Evolutionary conservation across 2,329 filamentous ascomycete species (phyloP), one percentile per base, ranked within the genome.

Genomic region (Epichloe hybrida): DNA sequence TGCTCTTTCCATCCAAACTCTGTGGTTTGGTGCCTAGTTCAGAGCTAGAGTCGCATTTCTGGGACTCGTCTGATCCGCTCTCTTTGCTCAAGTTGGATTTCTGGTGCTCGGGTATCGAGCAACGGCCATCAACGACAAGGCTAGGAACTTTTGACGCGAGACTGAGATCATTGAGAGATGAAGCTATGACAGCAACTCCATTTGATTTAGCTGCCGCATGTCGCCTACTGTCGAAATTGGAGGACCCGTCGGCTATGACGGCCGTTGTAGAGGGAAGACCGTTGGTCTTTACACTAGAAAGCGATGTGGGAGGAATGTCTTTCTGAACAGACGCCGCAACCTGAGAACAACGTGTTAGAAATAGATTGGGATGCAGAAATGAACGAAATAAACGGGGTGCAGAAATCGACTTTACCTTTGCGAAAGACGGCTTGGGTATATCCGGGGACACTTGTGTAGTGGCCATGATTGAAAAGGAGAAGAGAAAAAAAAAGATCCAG

Each of bases 1-100:
- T 87, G 65, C 90, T 96, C 70, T 96, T 96, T 46, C 87, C 89
- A 64, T 96, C 91, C 40, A 95, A 75, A 63, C 89, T 96, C 37
- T 88, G 85, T 48, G 88, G 87, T 67, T 96, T 96, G 3, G 83
- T 89, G 39, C 74, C 80, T 31, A 82, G 67, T 51, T 84, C 80
- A 3, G 80, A 84, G 58, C 69, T 77, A 2, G 80, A 83, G 61
- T 84, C 80, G 41, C 77, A 75, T 60, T 72, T 73, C 56, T 75
- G 76, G 13, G 77, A 80, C 46, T 78, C 76, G 53, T 80, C 76
- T 2, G 76, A 79, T 31, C 69, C 69, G 42, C 68, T 73, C 50
- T 74, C 72, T 55, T 67, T 69, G 51, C 63, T 66, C 47, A 59
- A 49, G 46, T 47, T 47, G 43, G 46, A 39, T 41, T 36, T 46